These are phyloP conservation scores for Pichia terricola DNA, from an alignment of 1,139 yeast species.

Conservation along the genomic window DNA sequence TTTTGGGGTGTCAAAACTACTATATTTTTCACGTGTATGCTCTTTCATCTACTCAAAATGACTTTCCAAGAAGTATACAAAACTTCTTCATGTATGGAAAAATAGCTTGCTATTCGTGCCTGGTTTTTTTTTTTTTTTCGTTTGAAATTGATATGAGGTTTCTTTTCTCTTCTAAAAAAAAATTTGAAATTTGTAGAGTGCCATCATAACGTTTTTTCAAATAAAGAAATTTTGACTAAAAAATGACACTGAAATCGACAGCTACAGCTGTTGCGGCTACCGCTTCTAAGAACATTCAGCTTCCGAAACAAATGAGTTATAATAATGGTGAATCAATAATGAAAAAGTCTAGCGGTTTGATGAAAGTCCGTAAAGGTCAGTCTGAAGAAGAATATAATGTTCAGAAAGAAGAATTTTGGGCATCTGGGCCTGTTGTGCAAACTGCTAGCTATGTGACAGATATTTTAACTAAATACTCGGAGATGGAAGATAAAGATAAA, in stretches of 20 bases:
- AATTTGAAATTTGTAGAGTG: neutral
- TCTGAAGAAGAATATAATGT: constrained; percentile 40
- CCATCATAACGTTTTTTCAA: neutral
- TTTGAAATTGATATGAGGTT: neutral
- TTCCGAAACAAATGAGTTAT: constrained; percentile 11
- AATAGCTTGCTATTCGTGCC: too few species aligned
- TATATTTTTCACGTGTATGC: too few species aligned
- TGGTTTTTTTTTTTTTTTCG: too few species aligned
- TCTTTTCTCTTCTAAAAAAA: neutral
- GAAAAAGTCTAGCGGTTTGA: constrained; percentile 31
- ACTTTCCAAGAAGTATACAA: too few species aligned
- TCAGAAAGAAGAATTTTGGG: constrained; percentile 37
- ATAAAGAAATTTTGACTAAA: neutral
- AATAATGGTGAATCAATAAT: constrained; percentile 29
- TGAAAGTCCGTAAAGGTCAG: constrained; percentile 45
- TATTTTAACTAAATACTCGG: constrained; percentile 2
- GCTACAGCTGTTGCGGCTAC: neutral
- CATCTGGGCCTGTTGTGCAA: constrained; percentile 36
- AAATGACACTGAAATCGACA: neutral
- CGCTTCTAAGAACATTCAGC: constrained; percentile 4
- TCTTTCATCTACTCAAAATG: too few species aligned
- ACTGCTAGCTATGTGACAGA: constrained; percentile 30
- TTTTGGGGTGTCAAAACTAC: too few species aligned
- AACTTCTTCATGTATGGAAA: too few species aligned
- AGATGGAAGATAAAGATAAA: neutral